Evolutionary conservation across 2,329 filamentous ascomycete species (phyloP).

Genomic region (Aspergillus niger): DNA sequence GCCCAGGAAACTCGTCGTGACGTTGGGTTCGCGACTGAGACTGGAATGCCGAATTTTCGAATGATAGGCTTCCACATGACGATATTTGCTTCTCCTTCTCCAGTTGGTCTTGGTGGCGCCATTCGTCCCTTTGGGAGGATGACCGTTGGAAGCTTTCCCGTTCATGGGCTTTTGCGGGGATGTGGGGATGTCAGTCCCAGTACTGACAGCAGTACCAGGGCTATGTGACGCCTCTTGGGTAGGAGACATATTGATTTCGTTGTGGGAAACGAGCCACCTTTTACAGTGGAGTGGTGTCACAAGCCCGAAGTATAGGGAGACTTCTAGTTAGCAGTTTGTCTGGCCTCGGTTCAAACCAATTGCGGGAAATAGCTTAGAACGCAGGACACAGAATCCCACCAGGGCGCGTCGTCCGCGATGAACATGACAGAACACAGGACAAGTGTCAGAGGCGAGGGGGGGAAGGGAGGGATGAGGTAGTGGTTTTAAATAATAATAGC

Average conservation of each 20-base stretch:
- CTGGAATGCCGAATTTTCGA: constrained; percentile 71
- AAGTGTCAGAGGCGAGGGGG: background rate
- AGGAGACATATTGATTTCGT: background rate
- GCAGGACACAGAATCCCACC: constrained; percentile 14
- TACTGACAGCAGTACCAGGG: constrained; percentile 20
- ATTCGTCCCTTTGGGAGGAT: constrained; percentile 8
- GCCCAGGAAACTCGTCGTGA: constrained; percentile 80
- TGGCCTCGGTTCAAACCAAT: constrained; percentile 21
- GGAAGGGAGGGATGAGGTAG: background rate
- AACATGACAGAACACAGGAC: constrained; percentile 16
- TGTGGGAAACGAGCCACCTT: background rate
- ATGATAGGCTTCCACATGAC: constrained; percentile 88
- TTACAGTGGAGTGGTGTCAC: background rate
- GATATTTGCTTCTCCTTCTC: constrained; percentile 68
- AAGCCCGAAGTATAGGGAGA: background rate
- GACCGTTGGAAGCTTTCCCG: constrained; percentile 10
- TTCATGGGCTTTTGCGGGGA: constrained; percentile 17
- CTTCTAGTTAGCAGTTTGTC: background rate
- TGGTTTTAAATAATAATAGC: constrained; percentile 10
- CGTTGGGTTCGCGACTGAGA: constrained; percentile 77
- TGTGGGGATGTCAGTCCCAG: constrained; percentile 26
- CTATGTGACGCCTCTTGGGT: background rate
- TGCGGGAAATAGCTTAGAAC: constrained; percentile 18
- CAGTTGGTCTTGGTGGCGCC: constrained; percentile 25
- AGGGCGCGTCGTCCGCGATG: constrained; percentile 6